Conservation (phyloP, 768 basidiomycete genomes). For the Tremella mesenterica region DNA sequence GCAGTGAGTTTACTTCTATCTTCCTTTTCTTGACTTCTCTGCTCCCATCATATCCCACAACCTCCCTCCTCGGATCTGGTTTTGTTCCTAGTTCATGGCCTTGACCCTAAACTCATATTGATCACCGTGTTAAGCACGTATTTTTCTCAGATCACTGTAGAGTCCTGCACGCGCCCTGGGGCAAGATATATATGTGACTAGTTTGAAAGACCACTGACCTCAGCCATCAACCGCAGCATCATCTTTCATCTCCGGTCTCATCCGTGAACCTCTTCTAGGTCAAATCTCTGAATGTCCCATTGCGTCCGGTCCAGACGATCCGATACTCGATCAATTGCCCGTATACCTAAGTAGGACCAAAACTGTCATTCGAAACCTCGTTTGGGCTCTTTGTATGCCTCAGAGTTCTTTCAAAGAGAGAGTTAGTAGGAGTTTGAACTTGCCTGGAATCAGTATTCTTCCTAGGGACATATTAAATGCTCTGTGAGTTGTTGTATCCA, state of each 20-base stretch:
- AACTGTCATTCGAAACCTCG: conserved; percentile 53
- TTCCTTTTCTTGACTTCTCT: neutral
- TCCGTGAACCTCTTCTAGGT: conserved; percentile 43
- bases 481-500: conserved; percentile 40
- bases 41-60: too few species aligned
- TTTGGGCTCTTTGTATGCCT: conserved; percentile 50
- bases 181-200: neutral
- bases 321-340: conserved; percentile 48
- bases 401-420: conserved; percentile 45
- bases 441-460: conserved; percentile 57
- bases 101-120: too few species aligned
- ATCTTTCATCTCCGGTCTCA: conserved; percentile 45
- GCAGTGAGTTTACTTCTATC: conserved; percentile 28
- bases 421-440: conserved; percentile 51
- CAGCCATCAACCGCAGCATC: conserved; percentile 43
- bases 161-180: neutral
- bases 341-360: conserved; percentile 53
- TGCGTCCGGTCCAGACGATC: conserved; percentile 32
- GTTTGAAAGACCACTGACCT: too few species aligned
- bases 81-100: too few species aligned
- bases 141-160: too few species aligned
- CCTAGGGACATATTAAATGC: conserved; percentile 54
- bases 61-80: too few species aligned
- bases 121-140: too few species aligned
- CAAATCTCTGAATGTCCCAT: conserved; percentile 37